A percentile compares a stretch with the other conserved stretches of the same genome.
Evolutionary conservation across 148 eudicot species (phyloP).

Genomic region (Rhododendron kiyosumense): DNA sequence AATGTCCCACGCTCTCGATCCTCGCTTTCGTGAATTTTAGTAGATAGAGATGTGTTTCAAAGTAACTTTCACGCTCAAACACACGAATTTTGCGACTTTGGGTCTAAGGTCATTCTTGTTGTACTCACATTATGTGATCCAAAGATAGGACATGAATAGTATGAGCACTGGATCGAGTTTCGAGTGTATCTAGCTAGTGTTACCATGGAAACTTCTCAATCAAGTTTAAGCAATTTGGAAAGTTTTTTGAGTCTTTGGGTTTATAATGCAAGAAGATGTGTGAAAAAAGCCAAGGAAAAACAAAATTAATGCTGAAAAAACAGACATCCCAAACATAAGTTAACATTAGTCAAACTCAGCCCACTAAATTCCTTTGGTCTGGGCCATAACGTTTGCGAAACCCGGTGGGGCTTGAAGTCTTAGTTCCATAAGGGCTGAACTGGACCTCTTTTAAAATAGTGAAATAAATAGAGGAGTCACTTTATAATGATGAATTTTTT

Average conservation of each 20-base stretch:
- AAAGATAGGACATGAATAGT: background rate
- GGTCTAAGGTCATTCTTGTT: background rate
- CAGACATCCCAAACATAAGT: background rate
- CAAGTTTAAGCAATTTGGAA: background rate
- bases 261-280: background rate
- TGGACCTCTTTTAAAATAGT: background rate
- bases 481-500: too few relatives aligned
- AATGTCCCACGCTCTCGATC: too few relatives aligned
- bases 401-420: background rate
- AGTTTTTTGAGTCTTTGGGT: background rate
- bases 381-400: background rate
- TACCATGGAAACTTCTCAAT: background rate
- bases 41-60: too few relatives aligned
- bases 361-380: background rate
- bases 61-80: too few relatives aligned
- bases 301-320: background rate
- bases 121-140: background rate
- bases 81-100: too few relatives aligned
- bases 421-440: background rate
- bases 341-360: background rate
- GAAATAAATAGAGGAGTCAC: background rate
- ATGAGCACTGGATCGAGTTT: background rate
- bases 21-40: too few relatives aligned
- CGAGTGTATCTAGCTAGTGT: background rate
- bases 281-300: background rate